phyloP scores from a whole-genome alignment of 1,284 basidiomycete genomes.

The Kwoniella shivajii region DNA sequence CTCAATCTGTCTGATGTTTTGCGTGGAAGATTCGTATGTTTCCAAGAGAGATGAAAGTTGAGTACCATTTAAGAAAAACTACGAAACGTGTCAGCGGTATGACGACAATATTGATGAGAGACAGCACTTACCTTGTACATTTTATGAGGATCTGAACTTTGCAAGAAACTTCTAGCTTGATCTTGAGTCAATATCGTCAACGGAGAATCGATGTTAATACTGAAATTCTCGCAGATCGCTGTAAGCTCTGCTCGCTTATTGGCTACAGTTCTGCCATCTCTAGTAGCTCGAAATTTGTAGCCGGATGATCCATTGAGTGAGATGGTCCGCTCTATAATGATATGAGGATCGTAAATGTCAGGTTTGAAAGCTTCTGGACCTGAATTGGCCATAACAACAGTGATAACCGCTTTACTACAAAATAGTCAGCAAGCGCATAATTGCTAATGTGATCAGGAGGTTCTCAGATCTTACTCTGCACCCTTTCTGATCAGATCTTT shows the following conservation, averaged over 20 bases:
- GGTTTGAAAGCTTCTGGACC: slow-evolving; percentile 86
- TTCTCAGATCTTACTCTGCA: slow-evolving; percentile 67
- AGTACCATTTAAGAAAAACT: slow-evolving; percentile 95
- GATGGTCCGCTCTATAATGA: slow-evolving; percentile 81
- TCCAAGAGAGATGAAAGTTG: slow-evolving; percentile 84
- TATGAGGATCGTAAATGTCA: slow-evolving; percentile 78
- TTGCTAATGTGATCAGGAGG: no score
- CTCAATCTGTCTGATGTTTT: slow-evolving; percentile 28
- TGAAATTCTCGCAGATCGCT: slow-evolving; percentile 88
- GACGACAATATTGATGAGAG: neutral
- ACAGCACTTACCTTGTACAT: slow-evolving; percentile 75
- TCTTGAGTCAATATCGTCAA: slow-evolving; percentile 94
- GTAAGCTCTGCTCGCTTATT: slow-evolving; percentile 84
- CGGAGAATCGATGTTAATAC: slow-evolving; percentile 90
- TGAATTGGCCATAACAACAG: slow-evolving; percentile 78
- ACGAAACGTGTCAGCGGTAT: slow-evolving; percentile 9
- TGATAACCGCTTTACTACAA: slow-evolving; percentile 71
- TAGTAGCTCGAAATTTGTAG: slow-evolving; percentile 79
- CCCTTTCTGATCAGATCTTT: slow-evolving; percentile 89
- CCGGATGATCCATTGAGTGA: slow-evolving; percentile 70
- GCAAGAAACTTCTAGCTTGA: slow-evolving; percentile 80
- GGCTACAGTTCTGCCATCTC: slow-evolving; percentile 68
- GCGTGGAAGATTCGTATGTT: slow-evolving; percentile 76
- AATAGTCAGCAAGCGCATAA: neutral
- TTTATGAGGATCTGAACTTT: slow-evolving; percentile 76